phyloP scores from a whole-genome alignment of 805 yeast genomes.

The Blastobotrys parvus region DNA sequence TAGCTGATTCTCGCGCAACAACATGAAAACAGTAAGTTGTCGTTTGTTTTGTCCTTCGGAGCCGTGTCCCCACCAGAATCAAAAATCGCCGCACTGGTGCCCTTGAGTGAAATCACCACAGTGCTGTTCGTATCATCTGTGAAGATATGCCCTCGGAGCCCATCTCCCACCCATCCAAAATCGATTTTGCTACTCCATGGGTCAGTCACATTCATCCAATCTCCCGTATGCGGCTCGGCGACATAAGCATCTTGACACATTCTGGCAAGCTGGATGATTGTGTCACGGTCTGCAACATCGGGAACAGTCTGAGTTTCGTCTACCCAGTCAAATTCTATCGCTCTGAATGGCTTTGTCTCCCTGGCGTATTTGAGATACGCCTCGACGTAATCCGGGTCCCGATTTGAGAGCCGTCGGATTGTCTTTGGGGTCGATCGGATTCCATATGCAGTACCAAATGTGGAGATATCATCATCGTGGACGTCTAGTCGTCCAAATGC shows the following conservation, averaged over 20 bases:
- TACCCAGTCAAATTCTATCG: conserved; percentile 47
- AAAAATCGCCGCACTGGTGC: conserved; percentile 78
- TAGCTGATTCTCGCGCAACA: conserved; percentile 92
- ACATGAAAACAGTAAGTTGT: conserved; percentile 83
- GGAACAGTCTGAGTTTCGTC: conserved; percentile 53
- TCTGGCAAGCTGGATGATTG: conserved; percentile 66
- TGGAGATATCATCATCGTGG: conserved; percentile 6
- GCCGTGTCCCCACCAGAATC: conserved; percentile 56
- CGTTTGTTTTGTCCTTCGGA: conserved; percentile 73
- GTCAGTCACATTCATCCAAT: conserved; percentile 72
- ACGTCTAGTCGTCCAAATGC: conserved; percentile 43
- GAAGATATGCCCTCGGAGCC: conserved; percentile 87
- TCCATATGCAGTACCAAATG: conserved; percentile 1
- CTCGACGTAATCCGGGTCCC: conserved; percentile 58
- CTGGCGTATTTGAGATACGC: conserved; percentile 54
- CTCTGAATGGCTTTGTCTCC: conserved; percentile 21
- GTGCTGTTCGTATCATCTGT: conserved; percentile 45
- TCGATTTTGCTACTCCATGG: conserved; percentile 49
- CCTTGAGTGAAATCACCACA: conserved; percentile 78
- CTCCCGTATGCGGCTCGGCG: conserved; percentile 62
- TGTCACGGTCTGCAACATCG: conserved; percentile 62
- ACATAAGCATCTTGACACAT: conserved; percentile 93
- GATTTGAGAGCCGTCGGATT: conserved; percentile 34
- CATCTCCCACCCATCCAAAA: conserved; percentile 82
- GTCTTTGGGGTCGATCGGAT: conserved; percentile 4